Base-by-base conservation (phyloP, 306 rosid species). In the Sechiopsis laciniata region DNA sequence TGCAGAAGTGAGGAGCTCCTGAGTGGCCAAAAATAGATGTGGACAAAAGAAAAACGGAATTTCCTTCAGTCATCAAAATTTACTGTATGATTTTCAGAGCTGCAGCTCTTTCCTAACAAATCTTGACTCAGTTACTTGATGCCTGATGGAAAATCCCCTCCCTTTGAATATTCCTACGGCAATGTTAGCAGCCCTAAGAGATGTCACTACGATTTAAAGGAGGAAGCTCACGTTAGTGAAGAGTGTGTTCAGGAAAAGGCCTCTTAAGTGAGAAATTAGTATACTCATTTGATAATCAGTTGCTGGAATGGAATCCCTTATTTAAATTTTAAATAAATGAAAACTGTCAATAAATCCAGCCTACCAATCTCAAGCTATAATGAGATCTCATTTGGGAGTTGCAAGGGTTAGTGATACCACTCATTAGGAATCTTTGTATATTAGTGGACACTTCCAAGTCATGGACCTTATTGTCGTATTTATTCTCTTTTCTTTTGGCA, bases 401-500 rank as follows among this genome's bases (percentile, higher is more conserved):
- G 10, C 45, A 6, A 40, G 66, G 42, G 66, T 60, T 14, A 10
- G n/a, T 26, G 42, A 6, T 59, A 24, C 65, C 64, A 11, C 37
- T 58, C 64, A 59, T 24, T 24, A 8, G 66, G 45, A 8, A 13
- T 37, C 0, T 0, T 11, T 8, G 15, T 48, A 48, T 48, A 48
- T 55, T 7, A n/a, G 11, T 12, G 66, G 17, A 26, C 46, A 61
- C 37, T 42, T 61, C 67, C 0, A 65, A 65, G 11, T 65, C 20
- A 7, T 65, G 9, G 7, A 17, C 24, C 53, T 40, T 19, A 40
- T 37, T 65, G 54, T 40, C 10, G 14, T 65, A 42, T 66, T 6
- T 20, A 67, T 67, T 42, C n/a, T 6, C 35, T 67, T 66, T 29
- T 37, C 64, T 54, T 72, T 32, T 35, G 51, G 32, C 52, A 53